Percentiles rank a stretch among this genome's conserved stretches.
Conservation (phyloP, 768 basidiomycete species). For the Leccinum subtestaceum region DNA sequence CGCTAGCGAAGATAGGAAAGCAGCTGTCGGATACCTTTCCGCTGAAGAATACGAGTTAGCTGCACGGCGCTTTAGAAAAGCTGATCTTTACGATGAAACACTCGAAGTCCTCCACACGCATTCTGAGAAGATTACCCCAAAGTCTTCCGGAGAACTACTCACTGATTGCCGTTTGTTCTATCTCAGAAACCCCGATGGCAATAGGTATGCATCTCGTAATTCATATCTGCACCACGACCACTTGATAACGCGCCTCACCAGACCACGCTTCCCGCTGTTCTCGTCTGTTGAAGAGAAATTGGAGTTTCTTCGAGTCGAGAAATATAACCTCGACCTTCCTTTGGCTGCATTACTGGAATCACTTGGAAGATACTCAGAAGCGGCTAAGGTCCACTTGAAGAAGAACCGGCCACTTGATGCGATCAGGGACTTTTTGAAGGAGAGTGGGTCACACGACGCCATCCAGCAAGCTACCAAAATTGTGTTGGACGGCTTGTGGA, state of each 20-base stretch:
- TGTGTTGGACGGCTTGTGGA: slow-evolving; percentile 50
- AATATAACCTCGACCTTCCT: slow-evolving; percentile 48
- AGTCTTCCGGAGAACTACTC: slow-evolving; percentile 35
- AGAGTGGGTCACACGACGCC: slow-evolving; percentile 27
- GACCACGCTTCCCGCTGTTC: slow-evolving; percentile 52
- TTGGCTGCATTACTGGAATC: slow-evolving; percentile 44
- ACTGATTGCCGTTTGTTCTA: slow-evolving; percentile 47
- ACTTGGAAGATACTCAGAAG: slow-evolving; percentile 43
- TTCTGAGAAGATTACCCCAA: slow-evolving; percentile 28
- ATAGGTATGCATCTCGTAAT: slow-evolving; percentile 14
- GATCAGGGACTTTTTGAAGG: slow-evolving; percentile 42
- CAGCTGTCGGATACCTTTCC: slow-evolving; percentile 42
- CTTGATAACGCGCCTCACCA: slow-evolving; percentile 22
- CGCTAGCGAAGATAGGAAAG: slow-evolving; percentile 39
- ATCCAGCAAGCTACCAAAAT: slow-evolving; percentile 36
- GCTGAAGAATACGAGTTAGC: slow-evolving; percentile 44
- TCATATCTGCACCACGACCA: background rate
- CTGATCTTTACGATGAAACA: slow-evolving; percentile 52
- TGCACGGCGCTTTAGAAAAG: slow-evolving; percentile 47
- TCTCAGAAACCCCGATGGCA: slow-evolving; percentile 29
- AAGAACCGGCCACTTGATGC: slow-evolving; percentile 50
- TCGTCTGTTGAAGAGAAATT: slow-evolving; percentile 48
- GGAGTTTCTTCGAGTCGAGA: slow-evolving; percentile 46
- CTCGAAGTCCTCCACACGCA: slow-evolving; percentile 43
- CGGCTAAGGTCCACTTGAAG: slow-evolving; percentile 48